These are phyloP conservation scores for Populus deltoides DNA, from an alignment of 345 rosid genomes.

Conservation along the genomic window DNA sequence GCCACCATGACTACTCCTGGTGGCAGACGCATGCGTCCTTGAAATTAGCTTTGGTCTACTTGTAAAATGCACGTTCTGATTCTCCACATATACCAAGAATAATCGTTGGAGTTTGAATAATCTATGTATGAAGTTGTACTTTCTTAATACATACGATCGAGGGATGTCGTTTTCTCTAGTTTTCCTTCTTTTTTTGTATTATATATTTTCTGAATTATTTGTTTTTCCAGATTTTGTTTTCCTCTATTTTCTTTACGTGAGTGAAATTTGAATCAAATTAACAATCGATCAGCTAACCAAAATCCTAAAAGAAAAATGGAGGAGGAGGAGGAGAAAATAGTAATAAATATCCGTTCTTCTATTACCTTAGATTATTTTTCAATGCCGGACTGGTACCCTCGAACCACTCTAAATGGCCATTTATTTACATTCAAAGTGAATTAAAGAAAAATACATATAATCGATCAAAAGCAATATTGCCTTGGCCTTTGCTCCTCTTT, in stretches of 20 bases:
- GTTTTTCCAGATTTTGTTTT: not conserved
- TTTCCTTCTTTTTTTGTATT: not conserved
- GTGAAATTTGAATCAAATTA: not conserved
- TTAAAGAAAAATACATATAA: too few relatives aligned
- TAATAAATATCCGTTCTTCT: too few relatives aligned
- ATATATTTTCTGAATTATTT: not conserved
- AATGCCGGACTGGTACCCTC: too few relatives aligned
- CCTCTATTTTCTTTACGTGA: not conserved
- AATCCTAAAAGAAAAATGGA: too few relatives aligned
- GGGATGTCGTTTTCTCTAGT: too few relatives aligned
- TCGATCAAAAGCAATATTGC: too few relatives aligned
- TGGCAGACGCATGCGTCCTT: slow-evolving; percentile 28
- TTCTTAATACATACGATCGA: not conserved
- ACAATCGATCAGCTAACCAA: not conserved
- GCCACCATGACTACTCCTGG: slow-evolving; percentile 27
- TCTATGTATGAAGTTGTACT: not conserved
- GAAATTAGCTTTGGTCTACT: not conserved
- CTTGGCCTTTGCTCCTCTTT: too few relatives aligned
- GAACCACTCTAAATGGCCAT: too few relatives aligned
- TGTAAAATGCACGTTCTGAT: not conserved
- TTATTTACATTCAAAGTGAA: too few relatives aligned
- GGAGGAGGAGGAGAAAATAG: too few relatives aligned
- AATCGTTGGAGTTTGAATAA: not conserved
- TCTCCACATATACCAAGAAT: not conserved
- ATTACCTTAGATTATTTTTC: too few relatives aligned